Evolutionary conservation across 208 protist species (phyloP), one percentile per base, ranked within the genome.

Genomic region (Acanthamoeba divionensis): DNA sequence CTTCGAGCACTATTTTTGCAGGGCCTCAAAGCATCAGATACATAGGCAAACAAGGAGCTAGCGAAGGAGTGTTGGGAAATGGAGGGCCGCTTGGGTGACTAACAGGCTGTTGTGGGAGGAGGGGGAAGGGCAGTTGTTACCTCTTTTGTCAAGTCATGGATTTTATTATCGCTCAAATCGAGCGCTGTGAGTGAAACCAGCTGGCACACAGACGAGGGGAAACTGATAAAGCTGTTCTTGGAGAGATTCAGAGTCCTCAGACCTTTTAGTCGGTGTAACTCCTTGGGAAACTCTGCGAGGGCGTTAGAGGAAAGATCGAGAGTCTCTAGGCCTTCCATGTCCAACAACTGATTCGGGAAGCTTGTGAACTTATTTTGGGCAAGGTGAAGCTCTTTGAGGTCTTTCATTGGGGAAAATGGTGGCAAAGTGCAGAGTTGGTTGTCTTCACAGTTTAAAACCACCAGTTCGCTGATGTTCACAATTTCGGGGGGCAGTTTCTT

Each of bases 341-440:
- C 52, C 5, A 5, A n/a, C 31, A 86, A 41, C 24, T n/a, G 41
- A 0, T 38, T 12, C 10, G 75, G 75, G 29, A 86, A 86, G n/a
- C 54, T 47, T 33, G 33, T 66, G 31, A 86, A 86, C 13, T 65
- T 60, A 45, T 86, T 86, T 33, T 66, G 24, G 10, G 47, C n/a
- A n/a, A 86, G 54, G 15, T 65, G 44, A 18, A 86, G 31, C n/a
- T 86, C 75, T 21, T 29, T 33, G 31, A 86, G 75, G 8, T 5
- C 21, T 29, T 82, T 41, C 29, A 86, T 31, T 31, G 60, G 60
- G 21, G 18, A 50, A 50, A 86, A 45, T 10, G 75, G 45, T 24
- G 75, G 75, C 48, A 86, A 26, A 18, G 75, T 86, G 10, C 38
- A 29, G 52, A 86, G 48, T 33, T 86, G 60, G 52, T 86, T 86